phyloP scores from a whole-genome alignment of 495 filamentous ascomycete genomes.

The Neurospora tetrasperma region DNA sequence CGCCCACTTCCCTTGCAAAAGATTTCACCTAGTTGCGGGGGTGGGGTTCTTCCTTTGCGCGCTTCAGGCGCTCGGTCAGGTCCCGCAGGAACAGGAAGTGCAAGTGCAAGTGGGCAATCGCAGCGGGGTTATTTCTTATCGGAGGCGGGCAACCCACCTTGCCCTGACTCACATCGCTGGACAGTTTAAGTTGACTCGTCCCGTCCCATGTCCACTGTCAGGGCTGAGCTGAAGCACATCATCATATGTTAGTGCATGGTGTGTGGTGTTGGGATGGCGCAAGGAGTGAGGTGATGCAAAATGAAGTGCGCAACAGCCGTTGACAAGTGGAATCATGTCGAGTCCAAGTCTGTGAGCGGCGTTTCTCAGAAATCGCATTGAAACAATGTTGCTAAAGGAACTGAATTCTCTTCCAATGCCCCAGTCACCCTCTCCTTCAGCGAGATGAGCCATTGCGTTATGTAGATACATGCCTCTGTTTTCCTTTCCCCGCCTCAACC shows the following conservation, averaged over 20 bases:
- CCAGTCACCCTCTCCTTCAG: not conserved
- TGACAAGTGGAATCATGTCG: no score
- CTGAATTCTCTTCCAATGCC: not conserved
- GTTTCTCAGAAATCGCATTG: not conserved
- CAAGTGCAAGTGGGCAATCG: not conserved
- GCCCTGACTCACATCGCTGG: not conserved
- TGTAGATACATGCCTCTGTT: no score
- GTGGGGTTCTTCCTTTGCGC: constrained; percentile 4
- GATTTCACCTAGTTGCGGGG: constrained; percentile 9
- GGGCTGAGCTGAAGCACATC: not conserved
- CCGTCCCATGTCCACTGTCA: not conserved
- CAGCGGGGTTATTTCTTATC: not conserved
- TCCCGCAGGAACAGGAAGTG: not conserved
- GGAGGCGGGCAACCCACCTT: not conserved
- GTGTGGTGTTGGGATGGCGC: not conserved
- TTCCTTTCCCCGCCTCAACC: no score
- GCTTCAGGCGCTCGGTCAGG: not conserved
- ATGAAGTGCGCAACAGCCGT: not conserved
- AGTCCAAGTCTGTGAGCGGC: no score
- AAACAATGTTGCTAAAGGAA: not conserved
- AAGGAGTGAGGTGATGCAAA: not conserved
- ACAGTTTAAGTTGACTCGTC: not conserved
- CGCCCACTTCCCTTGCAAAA: constrained; percentile 1
- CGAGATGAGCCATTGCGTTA: not conserved
- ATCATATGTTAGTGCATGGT: not conserved